Conservation (phyloP, 192 early-diverging fungal species). For the Coemansia aciculifera region DNA sequence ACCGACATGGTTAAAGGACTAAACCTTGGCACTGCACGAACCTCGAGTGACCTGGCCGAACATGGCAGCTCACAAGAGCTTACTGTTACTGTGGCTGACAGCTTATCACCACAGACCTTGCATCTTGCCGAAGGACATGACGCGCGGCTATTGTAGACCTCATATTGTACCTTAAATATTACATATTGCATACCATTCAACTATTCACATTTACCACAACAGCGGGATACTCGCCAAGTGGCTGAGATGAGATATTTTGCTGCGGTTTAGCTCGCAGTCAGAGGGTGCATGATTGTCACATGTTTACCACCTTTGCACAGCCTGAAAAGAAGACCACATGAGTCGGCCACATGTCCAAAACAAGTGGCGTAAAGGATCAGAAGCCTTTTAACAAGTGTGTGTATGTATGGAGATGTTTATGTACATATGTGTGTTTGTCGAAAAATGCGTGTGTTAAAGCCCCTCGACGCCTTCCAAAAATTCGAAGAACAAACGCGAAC, state of each 20-base stretch:
- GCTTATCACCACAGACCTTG: neutral
- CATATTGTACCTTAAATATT: neutral
- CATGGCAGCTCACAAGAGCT: neutral
- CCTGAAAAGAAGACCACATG: neutral
- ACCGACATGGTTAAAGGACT: conserved; percentile 32
- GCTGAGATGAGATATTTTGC: neutral
- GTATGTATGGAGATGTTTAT: neutral
- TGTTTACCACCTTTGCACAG: neutral
- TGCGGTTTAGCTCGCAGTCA: neutral
- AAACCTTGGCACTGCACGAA: conserved; percentile 1
- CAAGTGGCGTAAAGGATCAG: neutral
- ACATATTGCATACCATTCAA: neutral
- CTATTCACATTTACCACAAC: neutral
- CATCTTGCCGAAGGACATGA: neutral
- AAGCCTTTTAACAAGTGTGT: neutral
- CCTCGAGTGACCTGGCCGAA: neutral
- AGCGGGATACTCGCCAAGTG: neutral
- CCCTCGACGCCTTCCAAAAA: neutral
- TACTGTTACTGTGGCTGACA: neutral
- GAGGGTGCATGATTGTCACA: neutral
- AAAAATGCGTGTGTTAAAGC: neutral
- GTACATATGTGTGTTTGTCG: too few species aligned
- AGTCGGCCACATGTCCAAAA: neutral
- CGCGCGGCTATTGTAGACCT: neutral
- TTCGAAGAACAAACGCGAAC: neutral